Percentiles rank a stretch among this genome's conserved stretches.
Conservation (phyloP, 306 rosid genomes). For the Erythrophleum fordii region DNA sequence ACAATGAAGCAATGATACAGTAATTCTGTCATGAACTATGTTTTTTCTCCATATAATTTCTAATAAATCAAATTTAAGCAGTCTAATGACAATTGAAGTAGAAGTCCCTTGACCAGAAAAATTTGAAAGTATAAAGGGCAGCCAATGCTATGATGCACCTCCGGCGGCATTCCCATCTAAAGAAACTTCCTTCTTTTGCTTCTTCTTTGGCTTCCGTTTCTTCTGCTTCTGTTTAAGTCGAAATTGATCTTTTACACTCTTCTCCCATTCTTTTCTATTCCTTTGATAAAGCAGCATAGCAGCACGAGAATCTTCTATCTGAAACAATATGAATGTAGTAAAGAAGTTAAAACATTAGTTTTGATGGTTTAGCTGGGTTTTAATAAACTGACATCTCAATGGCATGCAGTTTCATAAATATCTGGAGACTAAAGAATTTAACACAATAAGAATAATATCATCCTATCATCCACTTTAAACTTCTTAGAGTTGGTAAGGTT, state of each 20-base stretch:
- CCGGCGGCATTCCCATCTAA: conserved; percentile 25
- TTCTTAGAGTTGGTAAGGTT: neutral
- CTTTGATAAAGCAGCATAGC: conserved; percentile 93
- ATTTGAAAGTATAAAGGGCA: neutral
- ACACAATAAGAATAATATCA: neutral
- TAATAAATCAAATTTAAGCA: conserved; percentile 33
- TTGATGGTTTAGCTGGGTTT: neutral
- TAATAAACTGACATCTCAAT: neutral
- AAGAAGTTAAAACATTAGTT: neutral
- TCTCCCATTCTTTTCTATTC: conserved; percentile 82
- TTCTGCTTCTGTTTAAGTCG: conserved; percentile 67
- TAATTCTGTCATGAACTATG: neutral
- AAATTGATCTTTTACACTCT: conserved; percentile 58
- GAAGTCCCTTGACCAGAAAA: conserved; percentile 20
- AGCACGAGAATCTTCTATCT: conserved; percentile 91
- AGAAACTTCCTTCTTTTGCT: conserved; percentile 49
- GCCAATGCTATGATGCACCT: conserved; percentile 38
- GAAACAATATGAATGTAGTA: conserved; percentile 31
- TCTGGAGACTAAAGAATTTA: neutral
- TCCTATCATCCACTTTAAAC: conserved; percentile 5
- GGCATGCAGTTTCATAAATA: neutral
- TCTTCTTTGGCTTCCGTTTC: conserved; percentile 76
- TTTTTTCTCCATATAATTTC: conserved; percentile 13
- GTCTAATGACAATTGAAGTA: conserved; percentile 16
- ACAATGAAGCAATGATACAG: neutral